Evolutionary conservation across 441 rosid species (phyloP).

Genomic region (Gossypium armourianum): DNA sequence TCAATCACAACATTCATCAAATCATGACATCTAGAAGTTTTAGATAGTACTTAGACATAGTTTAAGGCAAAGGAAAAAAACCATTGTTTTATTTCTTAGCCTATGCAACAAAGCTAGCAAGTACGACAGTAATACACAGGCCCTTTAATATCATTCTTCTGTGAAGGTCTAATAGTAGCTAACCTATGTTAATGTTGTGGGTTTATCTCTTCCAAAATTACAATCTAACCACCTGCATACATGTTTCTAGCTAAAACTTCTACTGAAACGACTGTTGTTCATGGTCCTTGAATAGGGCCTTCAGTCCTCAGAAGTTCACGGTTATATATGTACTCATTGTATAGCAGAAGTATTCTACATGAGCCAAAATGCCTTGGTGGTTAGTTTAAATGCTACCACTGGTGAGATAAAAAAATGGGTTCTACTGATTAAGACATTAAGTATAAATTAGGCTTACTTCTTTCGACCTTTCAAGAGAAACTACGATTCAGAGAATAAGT

Average conservation of each 20-base stretch:
- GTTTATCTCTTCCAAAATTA: background rate
- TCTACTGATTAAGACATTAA: constrained; percentile 50
- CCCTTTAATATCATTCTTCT: background rate
- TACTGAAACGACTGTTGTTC: constrained; percentile 6
- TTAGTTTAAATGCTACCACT: constrained; percentile 75
- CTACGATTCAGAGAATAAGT: constrained; percentile 38
- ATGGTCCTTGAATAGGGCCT: constrained; percentile 69
- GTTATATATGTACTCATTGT: constrained; percentile 55
- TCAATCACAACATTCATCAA: background rate
- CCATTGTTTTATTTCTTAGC: background rate
- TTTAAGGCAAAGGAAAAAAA: background rate
- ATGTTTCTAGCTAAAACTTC: background rate
- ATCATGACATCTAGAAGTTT: background rate
- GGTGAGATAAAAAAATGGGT: constrained; percentile 86
- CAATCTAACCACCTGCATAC: background rate
- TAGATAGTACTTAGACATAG: background rate
- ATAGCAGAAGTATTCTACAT: constrained; percentile 52
- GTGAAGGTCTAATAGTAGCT: background rate
- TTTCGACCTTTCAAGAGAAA: constrained; percentile 55
- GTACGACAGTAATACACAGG: background rate
- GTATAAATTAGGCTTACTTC: constrained; percentile 51
- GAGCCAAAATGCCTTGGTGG: constrained; percentile 64
- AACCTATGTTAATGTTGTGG: background rate
- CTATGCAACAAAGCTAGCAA: background rate
- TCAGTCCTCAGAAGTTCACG: constrained; percentile 64